Evolutionary conservation across 176 grass and related monocot species (phyloP), one percentile per base, ranked within the genome.

Genomic region (Tillandsia leiboldiana): DNA sequence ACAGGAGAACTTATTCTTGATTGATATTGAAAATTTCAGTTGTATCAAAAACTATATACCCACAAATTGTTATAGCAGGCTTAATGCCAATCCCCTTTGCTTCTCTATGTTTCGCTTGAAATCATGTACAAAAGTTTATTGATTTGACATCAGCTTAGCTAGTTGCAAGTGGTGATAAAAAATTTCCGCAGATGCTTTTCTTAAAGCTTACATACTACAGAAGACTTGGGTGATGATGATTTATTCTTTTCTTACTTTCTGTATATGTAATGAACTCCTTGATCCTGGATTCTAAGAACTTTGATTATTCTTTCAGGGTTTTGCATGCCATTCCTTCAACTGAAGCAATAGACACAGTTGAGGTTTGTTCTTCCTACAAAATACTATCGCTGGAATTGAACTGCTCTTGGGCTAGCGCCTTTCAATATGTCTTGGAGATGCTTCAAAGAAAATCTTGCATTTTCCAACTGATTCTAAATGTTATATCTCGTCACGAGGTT

Each of bases 281-380:
- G n/a, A 11, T 47, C 17, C 33, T 42, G 33, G 33, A 42, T 42
- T 42, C 33, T 42, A 42, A 42, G 33, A 7, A 42, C 33, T 42
- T 42, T 56, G 33, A 42, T 77, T 49, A 10, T 77, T 6, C 29
- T 49, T 75, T 83, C 76, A 97, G 93, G 93, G 84, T 97, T 80
- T 75, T 89, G 54, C 85, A 72, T 79, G 73, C 84, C 72, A 92
- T 97, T 81, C 89, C 93, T 68, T 80, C 93, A 54, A 97, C 82
- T 72, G 88, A 97, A 87, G 80, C 79, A 10, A 73, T 97, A 2
- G 93, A 97, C 65, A 87, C 65, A 49, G 93, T 92, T 72, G 93
- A 92, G 93, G 93, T 97, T 65, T 65, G 74, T 80, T 65, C 1
- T 70, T 67, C 72, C 61, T 77, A 22, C 64, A 72, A 70, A 73